These are phyloP conservation scores for Papilionanthe hybrid DNA, from an alignment of 116 monocot genomes.

Conservation along the genomic window DNA sequence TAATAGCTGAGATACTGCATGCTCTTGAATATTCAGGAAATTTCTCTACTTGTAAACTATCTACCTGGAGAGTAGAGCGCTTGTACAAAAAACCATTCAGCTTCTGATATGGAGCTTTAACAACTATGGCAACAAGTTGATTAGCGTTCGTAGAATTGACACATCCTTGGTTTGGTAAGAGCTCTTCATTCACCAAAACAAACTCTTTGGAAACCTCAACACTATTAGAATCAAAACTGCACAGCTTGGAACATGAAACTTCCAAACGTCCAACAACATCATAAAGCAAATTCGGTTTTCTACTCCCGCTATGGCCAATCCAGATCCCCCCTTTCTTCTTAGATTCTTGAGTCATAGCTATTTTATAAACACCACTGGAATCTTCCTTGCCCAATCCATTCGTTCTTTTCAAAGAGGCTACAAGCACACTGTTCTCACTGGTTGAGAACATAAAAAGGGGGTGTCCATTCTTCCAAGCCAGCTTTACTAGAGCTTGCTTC, in stretches of 20 bases:
- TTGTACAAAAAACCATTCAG: background rate
- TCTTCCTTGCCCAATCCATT: slow-evolving; percentile 17
- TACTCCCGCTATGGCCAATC: slow-evolving; percentile 39
- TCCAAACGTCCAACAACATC: slow-evolving; percentile 38
- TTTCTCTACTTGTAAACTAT: slow-evolving; percentile 14
- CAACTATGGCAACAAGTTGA: slow-evolving; percentile 54
- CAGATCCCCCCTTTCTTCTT: slow-evolving; percentile 53
- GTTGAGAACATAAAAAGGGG: slow-evolving; percentile 79
- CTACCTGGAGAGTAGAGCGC: background rate
- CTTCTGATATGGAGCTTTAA: slow-evolving; percentile 12
- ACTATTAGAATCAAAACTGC: slow-evolving; percentile 8
- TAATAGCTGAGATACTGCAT: slow-evolving; percentile 32
- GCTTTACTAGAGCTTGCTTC: slow-evolving; percentile 66
- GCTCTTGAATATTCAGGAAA: background rate
- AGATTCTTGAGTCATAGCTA: slow-evolving; percentile 39
- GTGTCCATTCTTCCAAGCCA: slow-evolving; percentile 71
- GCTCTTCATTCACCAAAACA: slow-evolving; percentile 39
- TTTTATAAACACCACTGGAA: slow-evolving; percentile 21
- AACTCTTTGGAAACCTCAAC: slow-evolving; percentile 28
- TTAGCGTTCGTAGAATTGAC: slow-evolving; percentile 10
- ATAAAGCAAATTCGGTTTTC: slow-evolving; percentile 36
- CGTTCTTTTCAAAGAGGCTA: slow-evolving; percentile 51
- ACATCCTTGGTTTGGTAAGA: slow-evolving; percentile 12
- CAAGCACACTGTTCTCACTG: slow-evolving; percentile 64
- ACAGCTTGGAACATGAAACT: slow-evolving; percentile 25